Evolutionary conservation across 208 protist species (phyloP), one percentile per base, ranked within the genome.

Genomic region (Herpetomonas tarakana): DNA sequence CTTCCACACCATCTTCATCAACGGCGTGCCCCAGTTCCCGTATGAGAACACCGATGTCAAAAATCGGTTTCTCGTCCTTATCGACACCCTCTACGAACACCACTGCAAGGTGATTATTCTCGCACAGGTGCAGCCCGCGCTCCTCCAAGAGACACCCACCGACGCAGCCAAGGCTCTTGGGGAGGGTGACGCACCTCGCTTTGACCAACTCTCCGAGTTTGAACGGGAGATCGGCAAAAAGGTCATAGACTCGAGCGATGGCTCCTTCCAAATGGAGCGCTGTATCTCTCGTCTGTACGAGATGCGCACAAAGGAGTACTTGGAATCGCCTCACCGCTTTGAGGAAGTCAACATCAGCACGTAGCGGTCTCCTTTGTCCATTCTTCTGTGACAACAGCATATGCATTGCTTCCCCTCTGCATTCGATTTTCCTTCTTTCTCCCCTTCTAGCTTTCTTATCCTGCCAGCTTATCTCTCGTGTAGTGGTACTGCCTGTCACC

Each of bases 1-100:
- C 11, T 97, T 92, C 68, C 78, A 97, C 61, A 96, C 92, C 0
- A 52, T 95, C 1, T 94, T 96, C 63, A 83, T 97, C 59, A 81
- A 92, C 31, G 81, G 85, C 26, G 78, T 96, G 0, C 87, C 86
- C 4, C 81, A 81, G 24, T 93, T 93, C 39, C 39, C 84, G 7
- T 90, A 89, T 60, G 65, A 91, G 24, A 77, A 58, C 50, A 88
- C 58, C 46, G 88, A 94, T 51, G 77, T 93, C 21, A 94, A 93
- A 49, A 83, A 85, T 46, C 81, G 92, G 0, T 96, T 97, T 64
- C 62, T 97, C 9, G 65, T 91, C n/a, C 71, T 95, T n/a, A 80
- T 97, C 50, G 92, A 97, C 67, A 83, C 80, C 2, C 68, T 97
- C 25, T 97, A 97, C 54, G 83, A 93, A 58, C 78, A 68, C 57